Evolutionary conservation across 1,284 basidiomycete genomes (phyloP), one percentile per base, ranked within the genome.

Genomic region (Apiotrichum akiyoshidainum): DNA sequence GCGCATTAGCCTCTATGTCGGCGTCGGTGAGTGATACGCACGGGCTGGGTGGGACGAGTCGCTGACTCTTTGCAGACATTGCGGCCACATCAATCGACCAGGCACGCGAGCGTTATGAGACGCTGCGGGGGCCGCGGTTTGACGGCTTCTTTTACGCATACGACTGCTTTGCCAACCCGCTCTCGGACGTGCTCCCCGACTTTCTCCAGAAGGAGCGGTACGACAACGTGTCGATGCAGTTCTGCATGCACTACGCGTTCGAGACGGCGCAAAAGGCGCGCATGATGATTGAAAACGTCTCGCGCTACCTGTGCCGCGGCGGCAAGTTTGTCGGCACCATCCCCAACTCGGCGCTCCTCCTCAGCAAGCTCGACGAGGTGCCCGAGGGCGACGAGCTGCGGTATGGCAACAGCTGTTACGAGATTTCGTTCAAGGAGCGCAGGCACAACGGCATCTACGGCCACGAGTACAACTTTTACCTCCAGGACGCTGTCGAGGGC

Each of bases 161-260:
- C 47, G 96, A 99, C 77, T 98, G 94, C 76, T 99, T 90, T 73
- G 82, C 83, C 13, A 82, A 87, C 63, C 80, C 87, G 2, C 81
- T 99, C 45, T 81, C 83, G 11, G 83, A 85, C 48, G 86, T 83
- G 17, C 83, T 97, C n/a, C 81, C 88, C 0, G 81, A 82, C 0
- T 79, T 83, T 16, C 79, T 83, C 82, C 6, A 68, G 26, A 77
- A 81, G 16, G 65, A 77, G 17, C 59, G 74, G 65, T 97, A 97
- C 73, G 94, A 98, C 74, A 91, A 91, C 52, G 92, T 99, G 21
- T 90, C 91, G 2, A 89, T 98, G 88, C 96, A 99, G 74, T 99
- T 99, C 77, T 99, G 95, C 79, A 96, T 99, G 91, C 96, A 99
- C 77, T 99, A 99, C 72, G 96, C 95, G 10, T 99, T 98, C 76